Evolutionary conservation across 768 basidiomycete genomes (phyloP), one percentile per base, ranked within the genome.

Genomic region (Cantharellus anzutake): DNA sequence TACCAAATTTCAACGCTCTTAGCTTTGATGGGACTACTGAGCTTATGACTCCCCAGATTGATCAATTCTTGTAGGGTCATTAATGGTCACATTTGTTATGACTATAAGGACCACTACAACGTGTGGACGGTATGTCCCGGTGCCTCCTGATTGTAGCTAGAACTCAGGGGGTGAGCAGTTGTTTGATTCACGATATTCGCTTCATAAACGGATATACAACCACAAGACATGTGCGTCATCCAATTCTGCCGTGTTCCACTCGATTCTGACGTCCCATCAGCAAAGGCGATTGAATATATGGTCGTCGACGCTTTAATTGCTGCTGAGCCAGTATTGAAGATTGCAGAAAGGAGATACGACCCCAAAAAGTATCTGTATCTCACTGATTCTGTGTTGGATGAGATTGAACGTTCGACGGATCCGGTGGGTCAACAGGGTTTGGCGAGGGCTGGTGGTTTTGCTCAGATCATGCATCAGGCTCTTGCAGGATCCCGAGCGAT

Each of bases 171-270:
- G 11, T 37, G 7, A 7, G 11, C 7, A 55, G 60, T 75, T 91
- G 2, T 88, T 80, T 62, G 75, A 79, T 40, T 80, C 81, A 1
- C 76, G 87, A 2, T 89, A 86, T 66, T 83, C 78, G 42, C 71
- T 90, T n/a, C 86, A 88, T 70, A 90, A 88, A 66, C 76, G 76
- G 4, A 76, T 87, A n/a, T 91, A 90, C 63, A 81, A 79, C 61
- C 87, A 90, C 68, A 88, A 88, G 67, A 79, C 84, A 1, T 81
- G 80, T 80, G 60, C 29, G 75, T 69, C 11, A 16, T 35, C 20
- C 14, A 29, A 40, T 53, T 35, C 11, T 41, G n/a, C 51, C 41
- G 38, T 4, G 39, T 37, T 35, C 20, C 5, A 3, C 11, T 4
- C 42, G 3, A 4, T 34, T 34, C 35, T 61, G 39, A 38, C 37